These are phyloP conservation scores for Sordariomycetes sp. DNA, from an alignment of 2,329 filamentous ascomycete species.

Conservation along the genomic window DNA sequence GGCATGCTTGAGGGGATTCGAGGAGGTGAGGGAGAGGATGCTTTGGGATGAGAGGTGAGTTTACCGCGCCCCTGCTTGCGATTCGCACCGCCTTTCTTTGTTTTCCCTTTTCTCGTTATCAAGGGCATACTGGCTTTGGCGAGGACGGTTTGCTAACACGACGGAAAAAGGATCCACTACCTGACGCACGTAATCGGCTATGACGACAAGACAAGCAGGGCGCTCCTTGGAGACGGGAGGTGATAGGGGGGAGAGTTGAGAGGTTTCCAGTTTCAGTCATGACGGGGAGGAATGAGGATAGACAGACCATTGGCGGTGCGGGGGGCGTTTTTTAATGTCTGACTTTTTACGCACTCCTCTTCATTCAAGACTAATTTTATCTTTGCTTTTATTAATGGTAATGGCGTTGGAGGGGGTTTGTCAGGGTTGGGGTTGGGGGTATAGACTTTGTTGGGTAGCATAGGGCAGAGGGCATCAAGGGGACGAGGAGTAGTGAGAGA, in stretches of 20 bases:
- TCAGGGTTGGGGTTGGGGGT: background rate
- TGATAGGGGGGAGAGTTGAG: conserved; percentile 6
- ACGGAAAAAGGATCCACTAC: conserved; percentile 29
- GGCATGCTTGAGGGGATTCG: conserved; percentile 61
- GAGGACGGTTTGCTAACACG: background rate
- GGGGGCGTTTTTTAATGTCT: background rate
- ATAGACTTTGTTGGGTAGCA: background rate
- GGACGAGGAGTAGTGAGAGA: background rate
- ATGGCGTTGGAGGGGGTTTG: background rate
- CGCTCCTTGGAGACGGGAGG: conserved; percentile 26
- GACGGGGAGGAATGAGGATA: conserved; percentile 5
- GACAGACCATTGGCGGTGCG: background rate
- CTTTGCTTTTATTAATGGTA: background rate
- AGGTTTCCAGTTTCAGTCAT: too few relatives aligned
- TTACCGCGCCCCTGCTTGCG: background rate
- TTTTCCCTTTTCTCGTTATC: background rate
- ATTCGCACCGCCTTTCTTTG: background rate
- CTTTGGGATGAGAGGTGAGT: conserved; percentile 11
- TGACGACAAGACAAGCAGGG: conserved; percentile 34
- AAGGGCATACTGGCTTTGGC: too few relatives aligned
- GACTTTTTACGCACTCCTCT: background rate
- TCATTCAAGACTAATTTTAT: background rate
- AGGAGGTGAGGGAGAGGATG: conserved; percentile 48
- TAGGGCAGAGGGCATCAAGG: background rate
- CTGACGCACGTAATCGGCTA: conserved; percentile 38